Evolutionary conservation across 2,329 filamentous ascomycete species (phyloP), one percentile per base, ranked within the genome.

Genomic region (Aspergillus fumigatus): DNA sequence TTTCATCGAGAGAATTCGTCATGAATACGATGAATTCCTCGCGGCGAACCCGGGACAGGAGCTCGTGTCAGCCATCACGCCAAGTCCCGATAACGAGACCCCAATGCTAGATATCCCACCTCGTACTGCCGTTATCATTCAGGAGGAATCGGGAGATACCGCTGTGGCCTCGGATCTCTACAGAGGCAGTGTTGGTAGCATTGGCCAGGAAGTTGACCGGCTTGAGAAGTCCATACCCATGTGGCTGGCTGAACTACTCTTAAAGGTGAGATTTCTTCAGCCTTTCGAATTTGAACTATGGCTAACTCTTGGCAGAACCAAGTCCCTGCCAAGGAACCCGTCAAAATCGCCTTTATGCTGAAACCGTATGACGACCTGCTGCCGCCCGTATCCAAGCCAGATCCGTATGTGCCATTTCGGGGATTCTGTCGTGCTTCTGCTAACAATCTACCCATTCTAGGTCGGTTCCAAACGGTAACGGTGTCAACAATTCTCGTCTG

Each of bases 261-360:
- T 99, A 49, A 80, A 81, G 66, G 86, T 88, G 76, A 65, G 77
- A 62, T 4, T 38, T 27, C 8, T 40, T 32, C 8, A 45, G 3
- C 53, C 19, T 27, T 19, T 23, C 48, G 10, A 17, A 21, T 17
- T 4, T 5, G 19, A n/a, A 19, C 9, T 32, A 19, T 48, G 7
- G 54, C 56, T 57, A 50, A 63, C 57, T 54, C 48, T 55, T 57
- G 64, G 57, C 51, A 91, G 79, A 97, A 97, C 70, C 82, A 85
- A 70, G 84, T 90, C 8, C 90, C 92, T 0, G 76, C 82, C 57
- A 97, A 97, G 77, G 94, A 97, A n/a, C 87, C 92, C 1, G 85
- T 93, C 64, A 99, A 99, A 80, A 87, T 97, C n/a, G 92, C 90
- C 3, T 99, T 99, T 68, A 84, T 96, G 17, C 80, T 99, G 25